Percentiles rank a stretch among this genome's conserved stretches.
These are phyloP conservation scores for Teunomyces lycoperdinae DNA, from an alignment of 805 yeast genomes.

Conservation along the genomic window DNA sequence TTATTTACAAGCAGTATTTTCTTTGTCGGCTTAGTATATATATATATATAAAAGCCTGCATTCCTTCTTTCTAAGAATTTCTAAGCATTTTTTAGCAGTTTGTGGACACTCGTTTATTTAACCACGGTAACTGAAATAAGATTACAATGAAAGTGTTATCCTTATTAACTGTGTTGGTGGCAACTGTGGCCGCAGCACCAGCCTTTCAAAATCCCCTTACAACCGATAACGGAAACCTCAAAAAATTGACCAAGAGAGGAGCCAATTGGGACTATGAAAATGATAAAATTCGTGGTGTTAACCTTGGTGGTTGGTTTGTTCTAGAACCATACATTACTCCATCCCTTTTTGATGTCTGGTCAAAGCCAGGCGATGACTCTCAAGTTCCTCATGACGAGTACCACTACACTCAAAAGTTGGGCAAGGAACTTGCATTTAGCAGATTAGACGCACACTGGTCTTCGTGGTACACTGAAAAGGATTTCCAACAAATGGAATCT, in stretches of 20 bases:
- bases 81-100: neutral
- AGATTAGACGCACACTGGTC: conserved; percentile 72
- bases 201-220: conserved; percentile 6
- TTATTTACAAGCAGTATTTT: neutral
- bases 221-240: conserved; percentile 5
- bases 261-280: conserved; percentile 32
- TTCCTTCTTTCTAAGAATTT: neutral
- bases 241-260: conserved; percentile 18
- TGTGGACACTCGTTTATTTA: neutral
- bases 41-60: neutral
- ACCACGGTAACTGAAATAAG: neutral
- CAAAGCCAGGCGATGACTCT: conserved; percentile 27
- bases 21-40: neutral
- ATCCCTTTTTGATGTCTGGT: conserved; percentile 54
- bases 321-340: conserved; percentile 87
- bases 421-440: conserved; percentile 51
- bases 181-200: conserved; percentile 3
- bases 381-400: conserved; percentile 80
- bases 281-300: conserved; percentile 60
- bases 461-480: conserved; percentile 71
- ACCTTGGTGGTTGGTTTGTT: conserved; percentile 89
- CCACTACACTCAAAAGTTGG: conserved; percentile 59
- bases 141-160: neutral
- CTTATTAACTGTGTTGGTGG: neutral
- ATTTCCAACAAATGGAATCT: conserved; percentile 55